A percentile compares a stretch with the other conserved stretches of the same genome.
Conservation (phyloP, 2,329 filamentous ascomycete species). For the Ophiostoma ulmi region DNA sequence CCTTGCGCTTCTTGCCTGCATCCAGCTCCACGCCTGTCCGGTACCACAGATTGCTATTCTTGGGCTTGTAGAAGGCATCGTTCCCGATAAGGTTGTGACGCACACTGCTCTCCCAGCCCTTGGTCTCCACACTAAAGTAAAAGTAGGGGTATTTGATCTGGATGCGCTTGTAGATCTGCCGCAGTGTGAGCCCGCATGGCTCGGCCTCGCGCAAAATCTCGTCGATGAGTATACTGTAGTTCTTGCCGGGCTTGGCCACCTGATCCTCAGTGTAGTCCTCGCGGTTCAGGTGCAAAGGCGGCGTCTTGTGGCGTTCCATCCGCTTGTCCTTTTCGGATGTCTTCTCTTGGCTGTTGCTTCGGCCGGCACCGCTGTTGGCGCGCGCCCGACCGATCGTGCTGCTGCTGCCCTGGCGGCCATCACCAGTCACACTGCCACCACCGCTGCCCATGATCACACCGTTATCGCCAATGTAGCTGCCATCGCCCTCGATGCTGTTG, state of each 20-base stretch:
- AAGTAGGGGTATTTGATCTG: slow-evolving; percentile 55
- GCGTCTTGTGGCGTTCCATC: slow-evolving; percentile 59
- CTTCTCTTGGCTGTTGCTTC: slow-evolving; percentile 31
- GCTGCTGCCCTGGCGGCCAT: slow-evolving; percentile 13
- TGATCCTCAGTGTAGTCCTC: slow-evolving; percentile 55
- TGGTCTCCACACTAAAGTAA: slow-evolving; percentile 55
- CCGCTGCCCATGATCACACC: background rate
- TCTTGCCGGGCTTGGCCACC: slow-evolving; percentile 57
- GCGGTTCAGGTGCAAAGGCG: slow-evolving; percentile 51
- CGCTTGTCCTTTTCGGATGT: slow-evolving; percentile 46
- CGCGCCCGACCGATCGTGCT: background rate
- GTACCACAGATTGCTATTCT: slow-evolving; percentile 52
- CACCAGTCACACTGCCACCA: slow-evolving; percentile 6
- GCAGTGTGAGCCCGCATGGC: slow-evolving; percentile 51
- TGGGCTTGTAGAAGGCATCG: slow-evolving; percentile 55
- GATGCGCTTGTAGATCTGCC: slow-evolving; percentile 60
- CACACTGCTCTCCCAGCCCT: slow-evolving; percentile 63
- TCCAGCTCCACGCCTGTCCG: slow-evolving; percentile 56
- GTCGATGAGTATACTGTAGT: slow-evolving; percentile 57
- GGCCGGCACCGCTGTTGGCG: slow-evolving; percentile 7
- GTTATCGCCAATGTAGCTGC: slow-evolving; percentile 4
- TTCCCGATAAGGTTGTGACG: slow-evolving; percentile 59
- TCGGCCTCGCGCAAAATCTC: slow-evolving; percentile 53
- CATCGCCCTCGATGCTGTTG: slow-evolving; percentile 15
- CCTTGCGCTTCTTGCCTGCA: slow-evolving; percentile 57